Evolutionary conservation across 495 filamentous ascomycete genomes (phyloP), one percentile per base, ranked within the genome.

Genomic region (Endocarpon pusillum): DNA sequence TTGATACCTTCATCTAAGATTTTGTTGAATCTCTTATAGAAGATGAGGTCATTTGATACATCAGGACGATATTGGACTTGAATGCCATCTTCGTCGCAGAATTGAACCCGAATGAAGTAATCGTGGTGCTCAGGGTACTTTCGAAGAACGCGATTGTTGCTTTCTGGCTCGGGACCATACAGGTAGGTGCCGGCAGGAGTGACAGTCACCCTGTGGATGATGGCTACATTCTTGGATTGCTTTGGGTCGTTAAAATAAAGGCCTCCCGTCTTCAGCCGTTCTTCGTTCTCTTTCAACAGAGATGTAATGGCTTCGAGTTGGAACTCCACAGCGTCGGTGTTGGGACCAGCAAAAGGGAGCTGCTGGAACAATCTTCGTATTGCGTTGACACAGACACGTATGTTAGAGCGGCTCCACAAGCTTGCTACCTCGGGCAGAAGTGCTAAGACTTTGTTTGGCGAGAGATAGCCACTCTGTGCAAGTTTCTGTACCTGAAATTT

Each of bases 41-140:
- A 52, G 12, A 84, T 60, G 0, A 32, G 22, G 3, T 73, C 57
- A 3, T 73, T 51, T 3, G 64, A 69, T 0, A 73, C 54, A 5
- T 50, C 52, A 4, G 64, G 43, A 33, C 69, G 70, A 48, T 69
- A 75, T 24, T 53, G 57, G 6, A 91, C 42, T 9, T 65, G 62
- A 18, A 73, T 59, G 2, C 75, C 74, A 41, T 81, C 66, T 48
- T 91, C 81, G 19, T 87, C 82, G 34, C 60, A 58, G 39, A 89
- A 84, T 15, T 65, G 53, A 0, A 83, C 74, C 3, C 80, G 67
- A 8, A 84, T 42, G 41, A 87, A 86, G 45, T 69, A 66, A 12
- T 77, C 68, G 3, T 57, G 62, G 38, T 76, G 61, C 1, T 67
- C 44, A 1, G 67, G 54, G 38, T 76, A 91, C 34, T 72, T 75